Evolutionary conservation across 768 basidiomycete genomes (phyloP), one percentile per base, ranked within the genome.

Genomic region (Tephrocybe sp.): DNA sequence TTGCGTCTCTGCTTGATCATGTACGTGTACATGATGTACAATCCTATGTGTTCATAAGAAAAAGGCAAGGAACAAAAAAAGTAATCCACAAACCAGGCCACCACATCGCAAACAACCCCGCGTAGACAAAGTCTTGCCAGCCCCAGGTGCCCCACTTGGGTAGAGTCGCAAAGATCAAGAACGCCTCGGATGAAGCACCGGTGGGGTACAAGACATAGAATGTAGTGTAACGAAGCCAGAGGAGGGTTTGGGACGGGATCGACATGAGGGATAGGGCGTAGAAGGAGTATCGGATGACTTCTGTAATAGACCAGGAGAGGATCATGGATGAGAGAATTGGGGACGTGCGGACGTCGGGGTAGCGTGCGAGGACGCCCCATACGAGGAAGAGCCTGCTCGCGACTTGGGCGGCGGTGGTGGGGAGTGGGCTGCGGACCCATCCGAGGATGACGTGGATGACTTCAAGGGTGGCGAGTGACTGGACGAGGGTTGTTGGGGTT

Each of bases 131-230:
- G 54, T 91, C 87, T 6, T 77, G 52, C 65, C 78, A 30, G 62
- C 77, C 45, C 73, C 55, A 9, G 71, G 72, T 5, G 72, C 68
- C 5, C 73, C 9, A 71, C 24, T 55, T 55, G 7, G 89, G 88
- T 26, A 97, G 78, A 4, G 91, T 88, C 1, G 85, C 77, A 61
- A 84, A 85, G 61, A 85, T 87, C 49, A 96, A 76, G 64, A 87
- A 81, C 0, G 93, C 94, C 68, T 99, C 97, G 19, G 91, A 93
- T 5, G 81, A 79, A 1, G 97, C 96, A 37, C 97, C 97, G 19
- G 93, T 64, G 4, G 92, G 94, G 71, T 99, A 98, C n/a, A 98
- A 79, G 39, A 93, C 53, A 68, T 88, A 96, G 69, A 98, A 99
- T 7, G 92, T 82, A 16, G 93, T 89, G 77, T 98, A 99, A n/a